Percentiles rank a stretch among this genome's conserved stretches.
These are phyloP conservation scores for Rhodotorula taiwanensis DNA, from an alignment of 768 basidiomycete genomes.

Conservation along the genomic window DNA sequence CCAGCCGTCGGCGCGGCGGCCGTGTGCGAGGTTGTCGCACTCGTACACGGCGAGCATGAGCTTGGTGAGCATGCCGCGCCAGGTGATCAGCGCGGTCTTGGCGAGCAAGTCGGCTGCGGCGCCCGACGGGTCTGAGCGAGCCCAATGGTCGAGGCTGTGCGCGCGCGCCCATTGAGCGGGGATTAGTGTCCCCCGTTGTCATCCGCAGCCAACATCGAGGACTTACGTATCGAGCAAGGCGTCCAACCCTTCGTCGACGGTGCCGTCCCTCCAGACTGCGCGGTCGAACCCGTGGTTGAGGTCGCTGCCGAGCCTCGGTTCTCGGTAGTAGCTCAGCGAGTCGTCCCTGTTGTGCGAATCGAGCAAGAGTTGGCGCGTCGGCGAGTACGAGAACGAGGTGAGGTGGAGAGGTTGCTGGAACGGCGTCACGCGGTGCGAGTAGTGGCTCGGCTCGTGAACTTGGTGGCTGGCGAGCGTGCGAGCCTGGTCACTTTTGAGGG, in stretches of 20 bases:
- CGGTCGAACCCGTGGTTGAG: constrained; percentile 65
- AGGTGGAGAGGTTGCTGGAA: constrained; percentile 35
- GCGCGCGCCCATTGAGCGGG: too few species aligned
- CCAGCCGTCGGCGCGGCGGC: constrained; percentile 56
- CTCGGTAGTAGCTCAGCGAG: constrained; percentile 28
- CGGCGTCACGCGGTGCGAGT: not conserved
- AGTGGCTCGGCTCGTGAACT: constrained; percentile 6
- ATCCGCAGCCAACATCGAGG: too few species aligned
- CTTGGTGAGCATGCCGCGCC: constrained; percentile 83
- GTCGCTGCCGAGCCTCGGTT: constrained; percentile 43
- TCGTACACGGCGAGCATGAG: constrained; percentile 79
- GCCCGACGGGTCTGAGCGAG: not conserved
- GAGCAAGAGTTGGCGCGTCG: constrained; percentile 35
- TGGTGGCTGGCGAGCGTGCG: constrained; percentile 21
- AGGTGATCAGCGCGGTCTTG: constrained; percentile 48
- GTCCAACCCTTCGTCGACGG: constrained; percentile 57
- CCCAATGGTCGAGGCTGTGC: constrained; percentile 13
- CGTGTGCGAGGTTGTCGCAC: constrained; percentile 44
- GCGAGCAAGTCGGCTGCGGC: constrained; percentile 35
- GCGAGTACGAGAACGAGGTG: constrained; percentile 40
- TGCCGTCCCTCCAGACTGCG: constrained; percentile 66
- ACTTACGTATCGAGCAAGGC: constrained; percentile 38
- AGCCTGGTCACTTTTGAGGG: constrained; percentile 19
- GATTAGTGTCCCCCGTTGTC: too few species aligned
- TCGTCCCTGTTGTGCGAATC: constrained; percentile 16